These are phyloP conservation scores for Infundibulicybe gibba DNA, from an alignment of 768 basidiomycete genomes.

Conservation along the genomic window DNA sequence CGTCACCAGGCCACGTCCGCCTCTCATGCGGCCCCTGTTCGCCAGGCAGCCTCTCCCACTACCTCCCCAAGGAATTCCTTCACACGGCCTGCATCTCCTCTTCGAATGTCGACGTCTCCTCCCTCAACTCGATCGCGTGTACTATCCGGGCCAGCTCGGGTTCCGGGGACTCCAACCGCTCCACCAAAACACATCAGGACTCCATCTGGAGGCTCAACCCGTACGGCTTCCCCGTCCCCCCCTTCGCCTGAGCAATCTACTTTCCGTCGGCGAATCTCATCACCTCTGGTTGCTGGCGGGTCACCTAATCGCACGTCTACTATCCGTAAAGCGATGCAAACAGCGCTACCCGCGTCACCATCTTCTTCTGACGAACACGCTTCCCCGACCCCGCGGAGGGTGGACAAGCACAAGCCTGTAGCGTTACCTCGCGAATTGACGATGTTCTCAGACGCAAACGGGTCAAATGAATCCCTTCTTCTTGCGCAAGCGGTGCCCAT, in stretches of 20 bases:
- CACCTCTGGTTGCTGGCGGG: constrained; percentile 35
- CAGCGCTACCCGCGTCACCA: constrained; percentile 34
- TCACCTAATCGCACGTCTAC: constrained; percentile 27
- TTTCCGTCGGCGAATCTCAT: constrained; percentile 43
- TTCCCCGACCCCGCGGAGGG: constrained; percentile 24
- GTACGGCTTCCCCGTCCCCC: constrained; percentile 37
- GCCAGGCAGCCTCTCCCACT: constrained; percentile 40
- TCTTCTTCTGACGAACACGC: constrained; percentile 25
- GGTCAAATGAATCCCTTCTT: constrained; percentile 60
- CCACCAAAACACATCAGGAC: constrained; percentile 35
- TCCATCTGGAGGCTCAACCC: constrained; percentile 30
- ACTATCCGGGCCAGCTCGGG: constrained; percentile 36
- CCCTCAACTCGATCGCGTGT: constrained; percentile 39
- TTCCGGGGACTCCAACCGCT: constrained; percentile 32
- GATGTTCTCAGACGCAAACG: constrained; percentile 34
- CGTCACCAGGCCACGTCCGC: constrained; percentile 81
- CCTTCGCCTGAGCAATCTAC: constrained; percentile 29
- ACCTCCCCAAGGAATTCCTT: constrained; percentile 31
- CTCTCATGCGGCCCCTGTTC: constrained; percentile 50
- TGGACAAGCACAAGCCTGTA: constrained; percentile 13
- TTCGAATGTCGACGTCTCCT: constrained; percentile 45
- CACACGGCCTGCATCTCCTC: constrained; percentile 44
- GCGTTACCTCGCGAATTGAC: constrained; percentile 41
- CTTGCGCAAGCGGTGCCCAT: constrained; percentile 72
- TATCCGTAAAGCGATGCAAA: constrained; percentile 35